Conservation (phyloP, 73 alveolate genomes). For the Diophrys sp. region DNA sequence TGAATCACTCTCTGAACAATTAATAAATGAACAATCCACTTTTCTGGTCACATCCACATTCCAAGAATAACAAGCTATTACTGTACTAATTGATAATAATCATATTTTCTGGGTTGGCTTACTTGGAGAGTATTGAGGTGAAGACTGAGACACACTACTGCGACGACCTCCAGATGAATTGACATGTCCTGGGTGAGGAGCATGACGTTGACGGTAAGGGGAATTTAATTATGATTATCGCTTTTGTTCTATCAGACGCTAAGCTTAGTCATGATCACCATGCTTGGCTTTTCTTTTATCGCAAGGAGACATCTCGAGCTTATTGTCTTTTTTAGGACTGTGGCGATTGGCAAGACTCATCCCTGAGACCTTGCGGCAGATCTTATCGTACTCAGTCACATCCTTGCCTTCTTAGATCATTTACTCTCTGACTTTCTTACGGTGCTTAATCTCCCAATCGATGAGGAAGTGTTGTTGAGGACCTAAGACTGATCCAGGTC, state of each 20-base stretch:
- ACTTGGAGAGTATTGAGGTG: no score
- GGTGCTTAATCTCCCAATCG: conserved; percentile 24
- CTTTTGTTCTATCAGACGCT: background rate
- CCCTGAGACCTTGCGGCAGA: background rate
- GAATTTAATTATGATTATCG: background rate
- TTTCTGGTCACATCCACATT: no score
- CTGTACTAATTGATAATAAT: no score
- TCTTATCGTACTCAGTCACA: conserved; percentile 23
- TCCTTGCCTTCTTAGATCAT: conserved; percentile 45
- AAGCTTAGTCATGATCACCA: background rate
- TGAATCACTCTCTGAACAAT: no score
- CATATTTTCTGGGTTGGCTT: no score
- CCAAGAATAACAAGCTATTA: no score
- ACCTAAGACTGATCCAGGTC: conserved; percentile 92
- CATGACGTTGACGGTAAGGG: background rate
- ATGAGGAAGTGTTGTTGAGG: conserved; percentile 80
- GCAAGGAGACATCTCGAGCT: conserved; percentile 6
- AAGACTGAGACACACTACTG: no score
- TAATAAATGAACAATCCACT: no score
- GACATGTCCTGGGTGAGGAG: no score
- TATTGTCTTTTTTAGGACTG: background rate
- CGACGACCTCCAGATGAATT: no score
- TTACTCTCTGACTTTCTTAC: conserved; percentile 5
- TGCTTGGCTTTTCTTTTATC: background rate
- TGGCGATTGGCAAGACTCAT: background rate